Evolutionary conservation across 768 basidiomycete genomes (phyloP).

Genomic region (Suillus fuscotomentosus): DNA sequence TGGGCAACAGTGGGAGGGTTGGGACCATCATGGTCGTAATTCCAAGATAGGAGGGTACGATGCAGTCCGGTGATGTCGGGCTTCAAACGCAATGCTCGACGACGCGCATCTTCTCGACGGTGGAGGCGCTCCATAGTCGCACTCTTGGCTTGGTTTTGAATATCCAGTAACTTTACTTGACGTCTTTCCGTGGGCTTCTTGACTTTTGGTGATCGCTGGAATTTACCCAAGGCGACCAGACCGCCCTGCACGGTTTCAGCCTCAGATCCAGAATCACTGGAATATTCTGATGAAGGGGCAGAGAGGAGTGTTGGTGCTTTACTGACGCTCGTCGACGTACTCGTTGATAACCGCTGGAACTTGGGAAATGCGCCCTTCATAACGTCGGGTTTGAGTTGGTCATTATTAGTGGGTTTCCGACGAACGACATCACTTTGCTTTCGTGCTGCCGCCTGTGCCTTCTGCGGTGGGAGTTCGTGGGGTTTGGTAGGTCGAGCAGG

Average conservation of each 20-base stretch:
- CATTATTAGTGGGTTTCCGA: slow-evolving; percentile 16
- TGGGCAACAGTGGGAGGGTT: slow-evolving; percentile 53
- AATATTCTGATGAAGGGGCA: slow-evolving; percentile 32
- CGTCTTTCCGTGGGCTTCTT: slow-evolving; percentile 58
- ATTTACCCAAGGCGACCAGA: slow-evolving; percentile 53
- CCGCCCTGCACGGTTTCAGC: slow-evolving; percentile 44
- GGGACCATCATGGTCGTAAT: slow-evolving; percentile 66
- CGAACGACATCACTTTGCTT: background rate
- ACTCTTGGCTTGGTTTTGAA: slow-evolving; percentile 42
- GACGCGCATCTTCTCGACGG: slow-evolving; percentile 59
- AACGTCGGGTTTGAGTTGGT: slow-evolving; percentile 35
- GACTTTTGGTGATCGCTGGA: slow-evolving; percentile 61
- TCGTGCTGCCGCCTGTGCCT: slow-evolving; percentile 16
- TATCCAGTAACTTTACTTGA: slow-evolving; percentile 61
- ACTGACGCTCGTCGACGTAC: slow-evolving; percentile 31
- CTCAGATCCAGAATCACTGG: slow-evolving; percentile 48
- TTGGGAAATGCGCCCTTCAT: slow-evolving; percentile 38
- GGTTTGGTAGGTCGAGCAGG: slow-evolving; percentile 9
- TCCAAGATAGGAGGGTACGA: slow-evolving; percentile 79
- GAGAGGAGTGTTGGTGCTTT: slow-evolving; percentile 19
- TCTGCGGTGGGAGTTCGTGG: slow-evolving; percentile 17
- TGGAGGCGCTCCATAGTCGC: slow-evolving; percentile 49
- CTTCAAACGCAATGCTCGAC: slow-evolving; percentile 66
- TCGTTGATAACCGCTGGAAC: slow-evolving; percentile 37
- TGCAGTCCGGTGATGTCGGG: slow-evolving; percentile 84